Evolutionary conservation across 2,329 filamentous ascomycete genomes (phyloP), one percentile per base, ranked within the genome.

Genomic region (Drechslera avenae): DNA sequence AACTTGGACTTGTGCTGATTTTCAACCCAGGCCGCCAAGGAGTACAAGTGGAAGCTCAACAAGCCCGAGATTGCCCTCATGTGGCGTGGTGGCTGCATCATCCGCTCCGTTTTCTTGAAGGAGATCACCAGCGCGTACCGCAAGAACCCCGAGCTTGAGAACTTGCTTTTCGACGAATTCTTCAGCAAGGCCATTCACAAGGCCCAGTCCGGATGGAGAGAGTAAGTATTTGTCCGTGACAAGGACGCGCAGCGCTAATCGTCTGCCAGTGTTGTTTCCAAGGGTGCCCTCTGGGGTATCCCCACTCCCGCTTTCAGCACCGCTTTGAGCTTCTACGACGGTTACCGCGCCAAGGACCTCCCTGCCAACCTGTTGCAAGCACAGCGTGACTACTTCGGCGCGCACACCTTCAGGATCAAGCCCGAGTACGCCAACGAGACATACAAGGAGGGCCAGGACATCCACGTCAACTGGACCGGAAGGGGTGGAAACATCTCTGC

Each of bases 31-130:
- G 93, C 94, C 67, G 94, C 93, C 78, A 91, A 88, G 79, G 90
- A 97, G 78, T 99, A 95, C 82, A 79, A 80, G 68, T 99, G 94
- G 94, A 97, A 97, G 86, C 88, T 99, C 68, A 97, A 99, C 89
- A 97, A 97, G 89, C 94, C 94, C 63, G 96, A 95, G 69, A 99
- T 99, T 73, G 94, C 94, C 68, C 89, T 99, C 75, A 99, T 99
- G 94, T 99, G 94, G 94, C 91, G 94, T 77, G 94, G 94, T 81
- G 94, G 94, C 68, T 99, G 94, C 86, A 99, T 99, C 72, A 99
- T 99, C 81, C 93, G 94, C 78, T 97, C 94, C 63, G 94, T 99
- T 74, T 99, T 99, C 91, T 83, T 99, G 64, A 97, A 97, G 87
- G 93, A 99, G 78, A 99, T 99, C 81, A 99, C 94, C 68, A 88